phyloP scores from a whole-genome alignment of 2,329 filamentous ascomycete species.

The Colletotrichum spaethianum region DNA sequence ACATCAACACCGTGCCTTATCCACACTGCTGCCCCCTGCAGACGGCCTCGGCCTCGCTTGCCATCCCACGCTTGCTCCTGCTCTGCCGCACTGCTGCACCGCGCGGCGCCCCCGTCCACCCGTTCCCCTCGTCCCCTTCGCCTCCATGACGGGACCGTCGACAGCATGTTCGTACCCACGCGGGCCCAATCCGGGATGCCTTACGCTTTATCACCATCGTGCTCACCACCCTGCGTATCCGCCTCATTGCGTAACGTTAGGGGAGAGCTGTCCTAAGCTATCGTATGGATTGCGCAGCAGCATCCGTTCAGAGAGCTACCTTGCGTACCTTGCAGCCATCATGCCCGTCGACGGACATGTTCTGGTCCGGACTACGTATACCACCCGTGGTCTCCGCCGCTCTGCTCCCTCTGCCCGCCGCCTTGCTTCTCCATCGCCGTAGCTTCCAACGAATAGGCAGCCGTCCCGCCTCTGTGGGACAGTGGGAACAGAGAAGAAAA shows the following conservation, averaged over 20 bases:
- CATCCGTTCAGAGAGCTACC: constrained; percentile 9
- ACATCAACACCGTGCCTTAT: constrained; percentile 4
- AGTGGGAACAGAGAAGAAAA: constrained; percentile 30
- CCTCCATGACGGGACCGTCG: neutral
- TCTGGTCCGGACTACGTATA: constrained; percentile 15
- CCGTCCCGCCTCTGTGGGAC: constrained; percentile 38
- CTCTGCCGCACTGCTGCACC: constrained; percentile 20
- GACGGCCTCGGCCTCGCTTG: constrained; percentile 36
- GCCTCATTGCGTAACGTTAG: constrained; percentile 1
- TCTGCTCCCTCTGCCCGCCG: constrained; percentile 7
- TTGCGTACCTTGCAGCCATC: constrained; percentile 9
- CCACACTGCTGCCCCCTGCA: constrained; percentile 30
- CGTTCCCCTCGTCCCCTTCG: neutral
- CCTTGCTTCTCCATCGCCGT: constrained; percentile 8
- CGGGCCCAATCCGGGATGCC: neutral
- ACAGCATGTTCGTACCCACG: neutral
- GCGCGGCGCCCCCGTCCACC: neutral
- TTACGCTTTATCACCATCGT: neutral
- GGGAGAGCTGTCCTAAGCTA: neutral
- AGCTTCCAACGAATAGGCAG: constrained; percentile 34
- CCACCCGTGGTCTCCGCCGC: constrained; percentile 19
- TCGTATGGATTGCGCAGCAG: neutral
- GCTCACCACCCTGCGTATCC: neutral
- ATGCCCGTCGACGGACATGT: neutral
- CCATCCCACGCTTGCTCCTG: constrained; percentile 26